Evolutionary conservation across 2,329 filamentous ascomycete genomes (phyloP).

Genomic region (Calycina marina): DNA sequence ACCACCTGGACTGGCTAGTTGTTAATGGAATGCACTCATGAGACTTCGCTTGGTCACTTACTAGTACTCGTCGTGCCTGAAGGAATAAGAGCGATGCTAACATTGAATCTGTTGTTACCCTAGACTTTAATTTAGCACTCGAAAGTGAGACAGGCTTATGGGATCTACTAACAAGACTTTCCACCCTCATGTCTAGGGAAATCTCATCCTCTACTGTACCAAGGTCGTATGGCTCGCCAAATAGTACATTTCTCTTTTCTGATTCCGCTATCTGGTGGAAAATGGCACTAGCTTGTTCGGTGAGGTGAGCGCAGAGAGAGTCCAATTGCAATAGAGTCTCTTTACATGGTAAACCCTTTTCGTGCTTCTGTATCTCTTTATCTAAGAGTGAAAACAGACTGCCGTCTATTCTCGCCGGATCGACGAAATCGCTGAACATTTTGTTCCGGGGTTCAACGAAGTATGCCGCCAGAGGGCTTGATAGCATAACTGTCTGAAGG

Average conservation of each 20-base stretch:
- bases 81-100: too few species aligned
- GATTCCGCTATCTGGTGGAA: conserved; percentile 57
- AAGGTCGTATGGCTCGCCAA: conserved; percentile 34
- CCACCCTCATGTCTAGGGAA: conserved; percentile 18
- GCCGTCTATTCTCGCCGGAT: conserved; percentile 29
- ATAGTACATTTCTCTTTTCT: conserved; percentile 52
- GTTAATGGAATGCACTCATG: conserved; percentile 3
- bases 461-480: conserved; percentile 49
- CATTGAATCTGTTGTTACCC: too few species aligned
- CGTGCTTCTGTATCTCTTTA: conserved; percentile 19
- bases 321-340: conserved; percentile 45
- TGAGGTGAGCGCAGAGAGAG: conserved; percentile 45
- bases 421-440: conserved; percentile 34
- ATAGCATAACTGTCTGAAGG: conserved; percentile 54
- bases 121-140: too few species aligned
- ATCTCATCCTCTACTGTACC: conserved; percentile 8
- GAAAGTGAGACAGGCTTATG: too few species aligned
- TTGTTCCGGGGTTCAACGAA: conserved; percentile 35
- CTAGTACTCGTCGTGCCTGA: too few species aligned
- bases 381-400: conserved; percentile 33
- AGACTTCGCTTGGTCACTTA: background rate
- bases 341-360: conserved; percentile 23
- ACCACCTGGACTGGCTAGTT: conserved; percentile 16
- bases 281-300: conserved; percentile 40
- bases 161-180: too few species aligned